Base-by-base conservation (phyloP, 1,139 yeast genomes). In the Diutina sp. region DNA sequence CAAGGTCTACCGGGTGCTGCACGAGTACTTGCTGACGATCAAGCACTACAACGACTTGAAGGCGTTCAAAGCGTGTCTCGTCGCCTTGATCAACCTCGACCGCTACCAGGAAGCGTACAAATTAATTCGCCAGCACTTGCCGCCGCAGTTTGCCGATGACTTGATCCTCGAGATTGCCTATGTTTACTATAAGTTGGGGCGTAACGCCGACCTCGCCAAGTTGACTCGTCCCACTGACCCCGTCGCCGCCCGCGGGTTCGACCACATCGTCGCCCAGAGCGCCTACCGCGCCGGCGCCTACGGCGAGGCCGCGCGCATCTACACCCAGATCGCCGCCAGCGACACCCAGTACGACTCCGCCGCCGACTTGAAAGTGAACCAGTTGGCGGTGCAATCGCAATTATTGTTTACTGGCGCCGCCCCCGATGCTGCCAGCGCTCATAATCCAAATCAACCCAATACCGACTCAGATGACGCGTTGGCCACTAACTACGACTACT, bases 191-290 rank as follows among this genome's bases (percentile, higher is more conserved):
- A 87, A 88, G 65, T 67, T 84, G 54, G 85, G 84, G 56, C 72
- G 74, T 28, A 5, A 8, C 59, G 66, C 73, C 25, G 64, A 65
- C 6, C 71, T 73, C 56, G 72, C 77, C 60, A 60, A 70, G 38
- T 54, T 63, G 18, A 6, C 29, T 8, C 62, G 75, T 14, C 54
- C 57, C 29, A 35, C 52, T 11, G 58, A 59, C 28, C 63, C 66
- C 16, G 60, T 66, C 3, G 66, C 70, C 62, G 1, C 56, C 64
- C 18, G 61, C 61, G 91, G 90, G 0, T 70, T 88, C 59, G 71
- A 77, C 57, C 96, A 90, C 67, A 77, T 90, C n/a, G 69, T 84
- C 60, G 97, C 97, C 0, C 99, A 91, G 70, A 83, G 84, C 60
- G 79, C 78, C 65, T 90, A 87, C 72, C 84, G 84, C 65, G 67